phyloP scores from a whole-genome alignment of 176 grass and related monocot species.

The Eleusine indica region DNA sequence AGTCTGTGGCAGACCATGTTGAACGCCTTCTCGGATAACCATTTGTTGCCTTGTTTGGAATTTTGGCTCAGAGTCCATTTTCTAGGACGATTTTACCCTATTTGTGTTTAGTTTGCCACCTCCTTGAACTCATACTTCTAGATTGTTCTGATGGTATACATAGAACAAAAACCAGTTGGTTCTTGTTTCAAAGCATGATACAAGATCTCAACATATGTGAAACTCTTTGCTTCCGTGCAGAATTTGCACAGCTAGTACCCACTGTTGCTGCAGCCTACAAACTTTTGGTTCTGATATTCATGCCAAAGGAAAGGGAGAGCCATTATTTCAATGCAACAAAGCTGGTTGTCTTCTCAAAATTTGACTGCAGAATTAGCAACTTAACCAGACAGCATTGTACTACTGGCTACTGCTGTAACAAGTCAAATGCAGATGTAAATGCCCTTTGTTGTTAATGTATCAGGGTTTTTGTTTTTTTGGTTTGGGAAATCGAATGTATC shows the following conservation, averaged over 20 bases:
- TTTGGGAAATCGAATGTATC: neutral
- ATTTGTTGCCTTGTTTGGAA: neutral
- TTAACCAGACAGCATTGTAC: neutral
- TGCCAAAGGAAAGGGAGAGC: neutral
- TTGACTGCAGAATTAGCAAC: neutral
- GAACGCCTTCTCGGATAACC: conserved; percentile 55
- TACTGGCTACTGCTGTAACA: neutral
- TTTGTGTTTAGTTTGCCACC: neutral
- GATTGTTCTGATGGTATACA: neutral
- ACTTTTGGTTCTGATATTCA: neutral
- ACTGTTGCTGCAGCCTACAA: neutral
- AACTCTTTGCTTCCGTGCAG: neutral
- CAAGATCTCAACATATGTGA: neutral
- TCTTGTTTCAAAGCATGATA: neutral
- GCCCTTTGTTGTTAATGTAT: neutral
- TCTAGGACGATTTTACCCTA: neutral
- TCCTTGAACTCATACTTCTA: neutral
- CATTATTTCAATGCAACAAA: neutral
- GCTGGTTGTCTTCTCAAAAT: neutral
- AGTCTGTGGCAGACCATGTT: conserved; percentile 63
- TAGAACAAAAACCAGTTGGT: neutral
- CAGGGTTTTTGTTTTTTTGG: too few relatives aligned
- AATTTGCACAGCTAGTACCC: neutral
- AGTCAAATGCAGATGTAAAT: neutral
- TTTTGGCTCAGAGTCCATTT: neutral